phyloP scores from a whole-genome alignment of 1,284 basidiomycete genomes.

The Marasmius sp. region DNA sequence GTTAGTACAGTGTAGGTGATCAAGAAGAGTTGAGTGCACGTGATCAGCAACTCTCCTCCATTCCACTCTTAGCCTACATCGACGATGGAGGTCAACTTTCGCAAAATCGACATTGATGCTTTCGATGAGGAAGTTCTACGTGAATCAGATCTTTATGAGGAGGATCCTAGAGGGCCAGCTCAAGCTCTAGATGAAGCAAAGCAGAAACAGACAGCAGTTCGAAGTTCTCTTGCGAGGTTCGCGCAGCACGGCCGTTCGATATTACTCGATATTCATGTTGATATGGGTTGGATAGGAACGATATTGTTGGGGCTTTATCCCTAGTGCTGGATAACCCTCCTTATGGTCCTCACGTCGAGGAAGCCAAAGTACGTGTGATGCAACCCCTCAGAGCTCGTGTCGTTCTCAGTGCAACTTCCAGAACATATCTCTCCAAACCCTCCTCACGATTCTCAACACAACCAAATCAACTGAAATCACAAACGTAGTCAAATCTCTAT shows the following conservation, averaged over 20 bases:
- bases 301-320: conserved; percentile 71
- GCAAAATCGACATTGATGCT: conserved; percentile 93
- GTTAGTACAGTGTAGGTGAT: neutral
- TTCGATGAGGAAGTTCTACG: conserved; percentile 91
- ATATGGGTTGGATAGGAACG: conserved; percentile 44
- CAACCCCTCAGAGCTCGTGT: neutral
- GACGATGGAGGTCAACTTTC: conserved; percentile 75
- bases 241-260: conserved; percentile 20
- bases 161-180: conserved; percentile 79
- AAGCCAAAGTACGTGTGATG: conserved; percentile 76
- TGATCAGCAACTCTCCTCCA: conserved; percentile 1
- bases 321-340: conserved; percentile 77
- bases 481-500: conserved; percentile 71
- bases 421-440: conserved; percentile 77
- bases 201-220: conserved; percentile 71
- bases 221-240: conserved; percentile 74
- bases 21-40: neutral
- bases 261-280: neutral
- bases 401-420: conserved; percentile 27
- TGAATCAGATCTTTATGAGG: conserved; percentile 84
- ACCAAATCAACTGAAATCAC: conserved; percentile 92
- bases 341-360: conserved; percentile 82
- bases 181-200: conserved; percentile 78
- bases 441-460: conserved; percentile 94
- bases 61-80: neutral